These are phyloP conservation scores for Geotrichum phurueaensis DNA, from an alignment of 1,139 yeast species.

Conservation along the genomic window DNA sequence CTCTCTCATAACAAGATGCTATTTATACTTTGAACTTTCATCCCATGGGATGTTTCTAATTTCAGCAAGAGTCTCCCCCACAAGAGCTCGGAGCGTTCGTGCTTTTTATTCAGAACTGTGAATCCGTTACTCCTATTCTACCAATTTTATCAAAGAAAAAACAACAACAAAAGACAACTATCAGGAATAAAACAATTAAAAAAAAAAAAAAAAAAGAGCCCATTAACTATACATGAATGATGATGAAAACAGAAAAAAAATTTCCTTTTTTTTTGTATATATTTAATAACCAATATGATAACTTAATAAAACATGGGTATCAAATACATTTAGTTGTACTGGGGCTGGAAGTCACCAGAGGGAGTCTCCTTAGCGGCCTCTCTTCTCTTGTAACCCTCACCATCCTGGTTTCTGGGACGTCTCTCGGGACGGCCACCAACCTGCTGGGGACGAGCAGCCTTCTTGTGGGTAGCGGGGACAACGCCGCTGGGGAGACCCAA, in stretches of 20 bases:
- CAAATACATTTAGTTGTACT: conserved; percentile 25
- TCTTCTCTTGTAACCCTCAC: conserved; percentile 43
- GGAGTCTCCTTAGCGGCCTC: conserved; percentile 33
- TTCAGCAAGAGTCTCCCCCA: no score
- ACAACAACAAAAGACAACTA: no score
- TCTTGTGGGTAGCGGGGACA: conserved; percentile 98
- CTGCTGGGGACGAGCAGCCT: conserved; percentile 82
- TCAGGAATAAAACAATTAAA: no score
- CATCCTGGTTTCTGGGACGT: conserved; percentile 33
- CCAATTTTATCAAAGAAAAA: background rate
- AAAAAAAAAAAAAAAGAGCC: background rate
- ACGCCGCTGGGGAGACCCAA: conserved; percentile 97
- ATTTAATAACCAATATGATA: background rate
- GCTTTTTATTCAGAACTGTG: no score
- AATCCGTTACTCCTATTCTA: background rate
- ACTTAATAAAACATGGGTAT: background rate
- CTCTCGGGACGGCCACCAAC: conserved; percentile 37
- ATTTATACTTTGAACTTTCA: no score
- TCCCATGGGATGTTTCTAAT: no score
- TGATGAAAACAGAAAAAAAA: background rate
- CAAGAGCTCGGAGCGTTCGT: no score
- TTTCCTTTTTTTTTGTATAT: background rate
- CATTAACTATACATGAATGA: background rate
- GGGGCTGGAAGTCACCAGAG: conserved; percentile 33
- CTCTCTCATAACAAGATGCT: no score